Percentiles rank a stretch among this genome's conserved stretches.
These are phyloP conservation scores for Cryptosporidium tyzzeri DNA, from an alignment of 169 alveolate genomes.

Conservation along the genomic window DNA sequence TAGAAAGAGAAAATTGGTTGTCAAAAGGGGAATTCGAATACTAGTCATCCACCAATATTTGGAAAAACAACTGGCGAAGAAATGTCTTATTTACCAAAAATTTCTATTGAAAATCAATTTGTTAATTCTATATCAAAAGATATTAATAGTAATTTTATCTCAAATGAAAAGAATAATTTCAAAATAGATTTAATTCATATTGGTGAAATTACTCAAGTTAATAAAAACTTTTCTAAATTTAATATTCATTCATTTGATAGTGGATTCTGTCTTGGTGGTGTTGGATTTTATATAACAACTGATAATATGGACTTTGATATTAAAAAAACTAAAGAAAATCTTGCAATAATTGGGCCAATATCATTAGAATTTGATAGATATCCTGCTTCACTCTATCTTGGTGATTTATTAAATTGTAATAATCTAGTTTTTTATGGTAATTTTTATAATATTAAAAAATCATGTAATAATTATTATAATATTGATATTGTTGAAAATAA, in stretches of 20 bases:
- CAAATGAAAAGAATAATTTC: conserved; percentile 15
- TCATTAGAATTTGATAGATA: conserved; percentile 67
- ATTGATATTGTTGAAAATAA: neutral
- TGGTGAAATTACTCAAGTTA: conserved; percentile 18
- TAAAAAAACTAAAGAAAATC: neutral
- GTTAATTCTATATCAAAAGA: neutral
- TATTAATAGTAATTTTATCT: neutral
- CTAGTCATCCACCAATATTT: conserved; percentile 57
- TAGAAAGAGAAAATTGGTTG: conserved; percentile 41
- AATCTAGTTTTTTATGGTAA: conserved; percentile 60
- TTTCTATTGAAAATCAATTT: conserved; percentile 4
- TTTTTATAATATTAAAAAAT: neutral
- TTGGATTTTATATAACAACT: conserved; percentile 38
- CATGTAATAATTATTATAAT: neutral
- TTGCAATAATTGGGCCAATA: conserved; percentile 45
- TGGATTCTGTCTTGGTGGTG: conserved; percentile 69
- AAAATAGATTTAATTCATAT: conserved; percentile 45
- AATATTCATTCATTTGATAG: conserved; percentile 49
- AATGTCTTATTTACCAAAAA: conserved; percentile 55
- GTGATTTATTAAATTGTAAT: conserved; percentile 28
- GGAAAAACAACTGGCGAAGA: conserved; percentile 49
- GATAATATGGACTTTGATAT: conserved; percentile 20
- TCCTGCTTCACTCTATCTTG: conserved; percentile 66
- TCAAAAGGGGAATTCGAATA: conserved; percentile 24
- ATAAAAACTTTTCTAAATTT: conserved; percentile 32